A percentile compares a stretch with the other conserved stretches of the same genome.
Evolutionary conservation across 495 filamentous ascomycete species (phyloP).

Genomic region (Aspergillus campestris): DNA sequence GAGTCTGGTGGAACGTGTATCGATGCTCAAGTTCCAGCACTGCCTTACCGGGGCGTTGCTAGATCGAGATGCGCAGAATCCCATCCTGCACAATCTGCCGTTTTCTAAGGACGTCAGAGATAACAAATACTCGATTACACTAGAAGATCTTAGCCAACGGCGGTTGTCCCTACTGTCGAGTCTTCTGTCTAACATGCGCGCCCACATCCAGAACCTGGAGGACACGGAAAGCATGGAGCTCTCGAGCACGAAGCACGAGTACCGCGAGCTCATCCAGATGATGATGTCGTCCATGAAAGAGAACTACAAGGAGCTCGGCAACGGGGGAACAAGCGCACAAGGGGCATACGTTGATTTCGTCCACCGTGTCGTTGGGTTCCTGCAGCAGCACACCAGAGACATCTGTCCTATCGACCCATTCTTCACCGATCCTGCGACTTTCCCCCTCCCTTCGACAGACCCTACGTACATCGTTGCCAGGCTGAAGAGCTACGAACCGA

Average conservation of each 20-base stretch:
- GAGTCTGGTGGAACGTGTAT: constrained; percentile 56
- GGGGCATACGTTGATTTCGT: constrained; percentile 62
- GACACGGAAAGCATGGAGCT: constrained; percentile 17
- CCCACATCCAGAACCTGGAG: constrained; percentile 35
- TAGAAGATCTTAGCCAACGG: constrained; percentile 47
- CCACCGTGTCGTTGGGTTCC: constrained; percentile 51
- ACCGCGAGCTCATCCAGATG: constrained; percentile 43
- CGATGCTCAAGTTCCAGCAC: constrained; percentile 60
- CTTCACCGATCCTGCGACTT: constrained; percentile 58
- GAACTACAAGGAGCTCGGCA: constrained; percentile 55
- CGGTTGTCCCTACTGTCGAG: constrained; percentile 53
- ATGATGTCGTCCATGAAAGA: constrained; percentile 62
- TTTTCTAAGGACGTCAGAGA: constrained; percentile 39
- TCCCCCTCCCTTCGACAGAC: constrained; percentile 57
- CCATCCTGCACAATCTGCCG: constrained; percentile 53
- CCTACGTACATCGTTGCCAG: constrained; percentile 62
- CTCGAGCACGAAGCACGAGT: constrained; percentile 39
- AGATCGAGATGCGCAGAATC: constrained; percentile 37
- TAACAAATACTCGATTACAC: constrained; percentile 40
- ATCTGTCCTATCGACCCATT: constrained; percentile 56
- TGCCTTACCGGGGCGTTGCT: constrained; percentile 49
- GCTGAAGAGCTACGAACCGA: constrained; percentile 55
- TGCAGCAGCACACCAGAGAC: constrained; percentile 58
- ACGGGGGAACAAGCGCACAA: constrained; percentile 24
- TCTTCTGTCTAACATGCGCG: constrained; percentile 58